Evolutionary conservation across 2,329 filamentous ascomycete genomes (phyloP).

Genomic region (Biscogniauxia mediterranea): DNA sequence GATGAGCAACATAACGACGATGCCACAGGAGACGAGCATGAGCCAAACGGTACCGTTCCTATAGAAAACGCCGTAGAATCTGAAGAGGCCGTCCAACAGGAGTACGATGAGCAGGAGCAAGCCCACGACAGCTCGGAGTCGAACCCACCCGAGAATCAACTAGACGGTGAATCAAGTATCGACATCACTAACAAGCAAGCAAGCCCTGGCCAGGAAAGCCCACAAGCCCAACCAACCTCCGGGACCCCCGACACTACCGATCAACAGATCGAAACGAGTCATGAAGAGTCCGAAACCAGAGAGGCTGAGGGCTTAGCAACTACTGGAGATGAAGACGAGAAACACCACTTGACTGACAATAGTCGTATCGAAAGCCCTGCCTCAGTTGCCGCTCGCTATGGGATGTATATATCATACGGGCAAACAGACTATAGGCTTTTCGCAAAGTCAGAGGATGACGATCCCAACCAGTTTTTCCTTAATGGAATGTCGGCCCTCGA

Average conservation of each 20-base stretch:
- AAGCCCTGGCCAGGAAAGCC: not conserved
- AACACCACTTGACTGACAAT: not conserved
- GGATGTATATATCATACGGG: conserved; percentile 32
- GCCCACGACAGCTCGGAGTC: not conserved
- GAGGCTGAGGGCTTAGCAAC: not conserved
- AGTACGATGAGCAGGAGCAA: conserved; percentile 3
- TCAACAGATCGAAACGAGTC: not conserved
- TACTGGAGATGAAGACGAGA: not conserved
- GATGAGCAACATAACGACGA: conserved; percentile 5
- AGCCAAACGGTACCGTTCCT: conserved; percentile 3
- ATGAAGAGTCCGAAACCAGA: not conserved
- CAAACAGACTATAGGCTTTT: conserved; percentile 33
- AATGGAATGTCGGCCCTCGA: conserved; percentile 29
- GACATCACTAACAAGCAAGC: conserved; percentile 22
- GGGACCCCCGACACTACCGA: not conserved
- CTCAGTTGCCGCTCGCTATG: conserved; percentile 26
- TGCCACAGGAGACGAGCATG: conserved; percentile 9
- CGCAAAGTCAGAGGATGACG: conserved; percentile 32
- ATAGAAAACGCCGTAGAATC: conserved; percentile 11
- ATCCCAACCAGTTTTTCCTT: conserved; percentile 34
- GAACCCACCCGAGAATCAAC: conserved; percentile 17
- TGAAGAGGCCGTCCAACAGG: conserved; percentile 1
- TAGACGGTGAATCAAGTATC: conserved; percentile 19
- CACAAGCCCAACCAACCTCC: not conserved
- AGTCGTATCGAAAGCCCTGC: conserved; percentile 17